Evolutionary conservation across 2,329 filamentous ascomycete species (phyloP).

Genomic region (Venturia aucupariae): DNA sequence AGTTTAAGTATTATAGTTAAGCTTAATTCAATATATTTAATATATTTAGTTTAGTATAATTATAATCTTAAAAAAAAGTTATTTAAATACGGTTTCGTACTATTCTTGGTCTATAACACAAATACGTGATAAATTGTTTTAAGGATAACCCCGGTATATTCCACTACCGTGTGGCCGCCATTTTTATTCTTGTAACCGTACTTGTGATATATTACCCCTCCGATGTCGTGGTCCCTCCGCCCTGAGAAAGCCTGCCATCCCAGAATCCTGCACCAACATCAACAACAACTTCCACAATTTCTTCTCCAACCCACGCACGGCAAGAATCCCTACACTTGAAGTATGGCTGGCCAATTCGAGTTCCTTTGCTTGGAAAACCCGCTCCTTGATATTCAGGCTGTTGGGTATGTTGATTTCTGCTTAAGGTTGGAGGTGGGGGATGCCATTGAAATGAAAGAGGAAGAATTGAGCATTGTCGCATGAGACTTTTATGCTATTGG

Average conservation of each 20-base stretch:
- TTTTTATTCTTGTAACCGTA: no score
- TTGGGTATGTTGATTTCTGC: conserved; percentile 40
- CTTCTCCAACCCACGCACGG: neutral
- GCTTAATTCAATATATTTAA: no score
- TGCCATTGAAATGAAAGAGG: neutral
- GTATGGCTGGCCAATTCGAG: conserved; percentile 47
- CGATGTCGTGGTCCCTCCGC: neutral
- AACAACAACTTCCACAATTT: neutral
- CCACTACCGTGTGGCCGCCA: no score
- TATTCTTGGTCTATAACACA: no score
- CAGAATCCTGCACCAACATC: neutral
- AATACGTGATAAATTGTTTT: no score
- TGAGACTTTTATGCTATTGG: neutral
- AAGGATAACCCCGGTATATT: no score
- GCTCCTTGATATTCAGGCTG: conserved; percentile 91
- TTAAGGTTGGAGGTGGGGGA: neutral
- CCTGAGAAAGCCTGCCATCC: neutral
- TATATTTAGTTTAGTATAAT: no score
- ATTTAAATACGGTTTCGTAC: no score
- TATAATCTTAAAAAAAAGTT: no score
- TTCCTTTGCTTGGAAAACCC: conserved; percentile 96
- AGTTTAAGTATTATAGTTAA: no score
- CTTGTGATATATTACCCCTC: neutral
- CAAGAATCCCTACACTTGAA: neutral
- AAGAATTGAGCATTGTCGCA: neutral